Conservation (phyloP, 345 rosid genomes). For the Ceriops tagal region DNA sequence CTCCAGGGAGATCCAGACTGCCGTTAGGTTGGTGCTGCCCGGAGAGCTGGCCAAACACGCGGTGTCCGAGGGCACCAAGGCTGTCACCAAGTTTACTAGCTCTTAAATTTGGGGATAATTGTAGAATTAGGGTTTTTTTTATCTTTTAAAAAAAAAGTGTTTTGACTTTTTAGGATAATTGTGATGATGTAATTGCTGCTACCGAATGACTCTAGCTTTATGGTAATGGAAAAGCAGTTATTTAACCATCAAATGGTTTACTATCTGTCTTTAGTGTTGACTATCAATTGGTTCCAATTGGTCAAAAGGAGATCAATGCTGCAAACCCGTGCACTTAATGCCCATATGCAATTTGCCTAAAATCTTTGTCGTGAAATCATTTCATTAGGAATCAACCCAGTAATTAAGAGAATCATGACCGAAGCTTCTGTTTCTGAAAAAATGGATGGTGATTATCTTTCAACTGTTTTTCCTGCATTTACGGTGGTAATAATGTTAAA, state of each 20-base stretch:
- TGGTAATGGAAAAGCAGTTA: too few relatives aligned
- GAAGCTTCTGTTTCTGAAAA: not conserved
- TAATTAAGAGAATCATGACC: slow-evolving; percentile 2
- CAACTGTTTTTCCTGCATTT: slow-evolving; percentile 14
- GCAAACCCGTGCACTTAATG: too few relatives aligned
- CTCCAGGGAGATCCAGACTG: not conserved
- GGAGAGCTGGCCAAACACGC: not conserved
- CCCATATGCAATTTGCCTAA: too few relatives aligned
- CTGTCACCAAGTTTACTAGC: not conserved
- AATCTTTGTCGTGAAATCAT: too few relatives aligned
- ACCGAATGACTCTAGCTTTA: too few relatives aligned
- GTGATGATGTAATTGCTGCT: too few relatives aligned
- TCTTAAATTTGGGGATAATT: not conserved
- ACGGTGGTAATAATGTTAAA: not conserved
- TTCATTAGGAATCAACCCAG: slow-evolving; percentile 18
- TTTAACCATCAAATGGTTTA: too few relatives aligned
- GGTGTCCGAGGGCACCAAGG: not conserved
- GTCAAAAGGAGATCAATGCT: too few relatives aligned
- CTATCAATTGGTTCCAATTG: too few relatives aligned
- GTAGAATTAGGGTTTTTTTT: not conserved
- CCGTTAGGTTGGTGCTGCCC: not conserved
- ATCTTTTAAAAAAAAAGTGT: not conserved
- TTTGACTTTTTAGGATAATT: not conserved
- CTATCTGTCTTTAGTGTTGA: too few relatives aligned
- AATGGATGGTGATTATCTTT: not conserved